Base-by-base conservation (phyloP, 257 asterid genomes). In the Petunia secreta region DNA sequence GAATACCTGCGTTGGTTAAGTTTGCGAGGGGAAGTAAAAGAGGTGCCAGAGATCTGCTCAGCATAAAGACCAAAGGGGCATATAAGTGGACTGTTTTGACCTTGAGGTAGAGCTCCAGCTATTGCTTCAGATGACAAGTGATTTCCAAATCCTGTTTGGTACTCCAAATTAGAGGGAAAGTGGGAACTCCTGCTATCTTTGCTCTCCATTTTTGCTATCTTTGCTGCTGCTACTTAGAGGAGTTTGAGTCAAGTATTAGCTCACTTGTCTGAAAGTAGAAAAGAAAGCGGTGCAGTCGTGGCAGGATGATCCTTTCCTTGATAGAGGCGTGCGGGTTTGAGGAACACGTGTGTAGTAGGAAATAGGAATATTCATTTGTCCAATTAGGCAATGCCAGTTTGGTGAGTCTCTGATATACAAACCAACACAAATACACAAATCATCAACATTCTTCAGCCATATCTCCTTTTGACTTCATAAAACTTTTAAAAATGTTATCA, bases 1-100 rank as follows among this genome's bases (percentile, higher is more conserved):
- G 10, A 3, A 43, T 25, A 87, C 99, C 97, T 93, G 86, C 96
- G 94, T 80, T 85, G 94, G 74, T 95, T 95, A 68, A 87, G 94
- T 85, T 92, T 91, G 84, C 99, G 98, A 6, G 98, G 99, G 6
- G 98, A 88, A 81, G 99, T 95, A 89, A 95, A 95, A 60, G 99
- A 92, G 80, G 99, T 87, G 83, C 99, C 99, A 75, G 99, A 95
- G 81, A 95, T 87, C 87, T 95, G 99, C 82, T 95, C 99, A 44
- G 99, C 98, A 80, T 95, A 95, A 80, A 93, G 99, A 46, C 96
- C 97, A 78, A 84, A 83, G 15, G 99, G 98, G 80, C 98, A 93
- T 55, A 87, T 73, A 50, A 93, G 93, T 59, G 99, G 99, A 67
- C 87, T 95, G 84, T 95, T 95, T 86, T 95, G 99, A 44, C 88